Evolutionary conservation across 2,329 filamentous ascomycete species (phyloP).

Genomic region (Hypoxylon sp.): DNA sequence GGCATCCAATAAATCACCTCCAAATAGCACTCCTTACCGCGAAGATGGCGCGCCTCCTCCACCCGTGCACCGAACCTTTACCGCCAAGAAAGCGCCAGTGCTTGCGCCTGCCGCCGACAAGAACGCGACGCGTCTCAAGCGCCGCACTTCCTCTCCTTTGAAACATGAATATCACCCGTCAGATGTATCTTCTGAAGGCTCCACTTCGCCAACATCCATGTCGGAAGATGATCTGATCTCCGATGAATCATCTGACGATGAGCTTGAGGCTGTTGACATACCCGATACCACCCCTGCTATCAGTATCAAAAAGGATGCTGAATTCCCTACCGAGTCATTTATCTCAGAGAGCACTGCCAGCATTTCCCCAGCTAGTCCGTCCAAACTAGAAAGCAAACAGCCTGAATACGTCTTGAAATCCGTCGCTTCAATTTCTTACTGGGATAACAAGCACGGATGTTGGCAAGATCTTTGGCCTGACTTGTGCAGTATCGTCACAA

Average conservation of each 20-base stretch:
- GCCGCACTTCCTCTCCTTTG: slow-evolving; percentile 89
- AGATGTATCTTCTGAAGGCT: slow-evolving; percentile 67
- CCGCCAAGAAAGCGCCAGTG: slow-evolving; percentile 57
- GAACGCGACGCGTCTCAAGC: slow-evolving; percentile 66
- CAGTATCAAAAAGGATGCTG: slow-evolving; percentile 64
- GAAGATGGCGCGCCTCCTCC: slow-evolving; percentile 71
- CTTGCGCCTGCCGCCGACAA: slow-evolving; percentile 65
- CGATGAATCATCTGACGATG: slow-evolving; percentile 65
- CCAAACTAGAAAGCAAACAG: slow-evolving; percentile 62
- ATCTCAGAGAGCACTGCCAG: slow-evolving; percentile 66
- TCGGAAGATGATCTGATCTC: slow-evolving; percentile 65
- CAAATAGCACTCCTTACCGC: slow-evolving; percentile 58
- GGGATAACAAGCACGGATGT: slow-evolving; percentile 70
- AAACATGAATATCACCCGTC: slow-evolving; percentile 98
- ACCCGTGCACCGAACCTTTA: slow-evolving; percentile 66
- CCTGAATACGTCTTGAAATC: slow-evolving; percentile 64
- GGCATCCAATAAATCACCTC: slow-evolving; percentile 54
- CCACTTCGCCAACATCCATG: slow-evolving; percentile 46
- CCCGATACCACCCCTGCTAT: slow-evolving; percentile 72
- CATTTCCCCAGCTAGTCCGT: slow-evolving; percentile 74
- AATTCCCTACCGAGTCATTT: slow-evolving; percentile 57
- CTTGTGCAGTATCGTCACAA: slow-evolving; percentile 69
- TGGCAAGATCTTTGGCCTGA: slow-evolving; percentile 72
- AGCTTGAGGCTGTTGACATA: slow-evolving; percentile 72
- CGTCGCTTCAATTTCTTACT: slow-evolving; percentile 71